phyloP scores from a whole-genome alignment of 306 rosid genomes.

The Trifolium dubium region DNA sequence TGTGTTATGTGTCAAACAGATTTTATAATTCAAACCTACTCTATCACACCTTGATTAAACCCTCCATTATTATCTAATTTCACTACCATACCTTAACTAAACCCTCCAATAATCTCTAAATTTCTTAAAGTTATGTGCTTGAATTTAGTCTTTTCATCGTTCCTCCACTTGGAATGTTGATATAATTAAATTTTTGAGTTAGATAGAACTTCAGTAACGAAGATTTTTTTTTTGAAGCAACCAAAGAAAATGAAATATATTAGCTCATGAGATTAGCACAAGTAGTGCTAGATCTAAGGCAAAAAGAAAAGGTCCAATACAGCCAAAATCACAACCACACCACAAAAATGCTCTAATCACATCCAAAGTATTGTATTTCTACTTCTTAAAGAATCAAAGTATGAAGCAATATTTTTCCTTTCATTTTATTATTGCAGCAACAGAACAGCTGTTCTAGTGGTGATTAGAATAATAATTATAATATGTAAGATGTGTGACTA shows the following conservation, averaged over 20 bases:
- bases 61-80: background rate
- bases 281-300: too few species aligned
- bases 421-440: background rate
- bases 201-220: background rate
- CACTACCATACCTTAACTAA: slow-evolving; percentile 9
- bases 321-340: too few species aligned
- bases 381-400: background rate
- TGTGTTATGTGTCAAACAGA: background rate
- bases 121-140: background rate
- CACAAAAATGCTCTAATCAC: slow-evolving; percentile 8
- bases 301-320: too few species aligned
- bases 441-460: background rate
- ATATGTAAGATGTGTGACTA: slow-evolving; percentile 18
- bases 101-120: slow-evolving; percentile 2
- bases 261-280: too few species aligned
- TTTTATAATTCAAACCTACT: slow-evolving; percentile 21
- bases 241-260: too few species aligned
- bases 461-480: background rate
- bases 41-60: slow-evolving; percentile 11
- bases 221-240: too few species aligned
- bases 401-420: background rate
- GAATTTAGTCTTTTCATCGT: slow-evolving; percentile 7
- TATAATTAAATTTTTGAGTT: background rate
- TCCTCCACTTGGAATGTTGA: slow-evolving; percentile 12
- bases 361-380: slow-evolving; percentile 6